Percentiles rank a stretch among this genome's conserved stretches.
Evolutionary conservation across 2,329 filamentous ascomycete genomes (phyloP).

Genomic region (Triangularia setosa): DNA sequence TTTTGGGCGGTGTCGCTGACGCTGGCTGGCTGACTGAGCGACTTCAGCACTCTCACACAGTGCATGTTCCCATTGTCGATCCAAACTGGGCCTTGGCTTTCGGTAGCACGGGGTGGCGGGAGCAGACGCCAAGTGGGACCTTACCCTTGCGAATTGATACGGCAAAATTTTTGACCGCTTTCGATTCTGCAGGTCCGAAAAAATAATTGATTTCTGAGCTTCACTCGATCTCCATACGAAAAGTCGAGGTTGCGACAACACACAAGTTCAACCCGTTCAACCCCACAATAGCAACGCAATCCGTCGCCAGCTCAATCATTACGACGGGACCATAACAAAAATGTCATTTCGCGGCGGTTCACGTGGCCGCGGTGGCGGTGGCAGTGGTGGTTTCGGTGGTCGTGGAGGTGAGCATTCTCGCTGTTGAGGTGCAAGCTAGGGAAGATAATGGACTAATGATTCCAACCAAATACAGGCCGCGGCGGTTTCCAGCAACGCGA

Average conservation of each 20-base stretch:
- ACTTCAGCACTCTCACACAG: background rate
- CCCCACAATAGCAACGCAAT: slow-evolving; percentile 10
- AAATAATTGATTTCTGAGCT: slow-evolving; percentile 14
- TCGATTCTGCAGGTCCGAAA: slow-evolving; percentile 16
- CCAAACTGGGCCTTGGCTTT: background rate
- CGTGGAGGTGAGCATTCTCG: slow-evolving; percentile 41
- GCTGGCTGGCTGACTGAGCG: background rate
- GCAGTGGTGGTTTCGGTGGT: slow-evolving; percentile 43
- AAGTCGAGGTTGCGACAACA: slow-evolving; percentile 13
- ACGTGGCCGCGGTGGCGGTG: slow-evolving; percentile 44
- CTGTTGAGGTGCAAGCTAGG: background rate
- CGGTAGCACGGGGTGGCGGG: background rate
- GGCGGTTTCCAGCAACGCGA: slow-evolving; percentile 58
- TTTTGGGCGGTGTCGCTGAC: slow-evolving; percentile 11
- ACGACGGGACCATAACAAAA: slow-evolving; percentile 14
- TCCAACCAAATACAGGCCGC: slow-evolving; percentile 42
- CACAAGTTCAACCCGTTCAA: background rate
- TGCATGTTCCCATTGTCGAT: background rate
- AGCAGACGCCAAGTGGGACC: background rate
- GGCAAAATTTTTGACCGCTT: slow-evolving; percentile 24
- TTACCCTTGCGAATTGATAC: slow-evolving; percentile 1
- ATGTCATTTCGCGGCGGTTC: slow-evolving; percentile 61
- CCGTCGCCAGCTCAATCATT: slow-evolving; percentile 13
- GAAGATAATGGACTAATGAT: background rate
- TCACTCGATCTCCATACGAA: background rate